These are phyloP conservation scores for Penicillium mononematosum DNA, from an alignment of 495 filamentous ascomycete species.

Conservation along the genomic window DNA sequence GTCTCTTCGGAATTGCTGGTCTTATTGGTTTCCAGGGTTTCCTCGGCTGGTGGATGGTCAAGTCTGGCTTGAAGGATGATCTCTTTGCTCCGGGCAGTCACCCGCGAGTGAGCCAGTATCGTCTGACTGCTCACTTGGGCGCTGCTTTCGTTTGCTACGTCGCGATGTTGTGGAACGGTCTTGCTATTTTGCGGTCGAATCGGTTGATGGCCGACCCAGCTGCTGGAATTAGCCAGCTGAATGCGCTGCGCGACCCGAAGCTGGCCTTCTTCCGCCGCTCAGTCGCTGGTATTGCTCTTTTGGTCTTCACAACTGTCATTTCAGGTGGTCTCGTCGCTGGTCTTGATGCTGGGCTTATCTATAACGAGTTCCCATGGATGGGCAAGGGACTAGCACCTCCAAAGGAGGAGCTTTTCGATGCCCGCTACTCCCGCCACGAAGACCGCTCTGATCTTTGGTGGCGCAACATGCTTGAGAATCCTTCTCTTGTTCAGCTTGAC, in stretches of 20 bases:
- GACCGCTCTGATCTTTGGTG: slow-evolving; percentile 84
- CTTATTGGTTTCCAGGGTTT: slow-evolving; percentile 95
- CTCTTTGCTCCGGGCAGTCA: slow-evolving; percentile 87
- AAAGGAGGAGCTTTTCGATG: slow-evolving; percentile 72
- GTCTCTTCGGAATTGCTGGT: slow-evolving; percentile 77
- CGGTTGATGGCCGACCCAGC: slow-evolving; percentile 63
- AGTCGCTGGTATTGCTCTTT: slow-evolving; percentile 65
- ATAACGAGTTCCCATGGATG: slow-evolving; percentile 98
- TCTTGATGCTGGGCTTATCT: slow-evolving; percentile 92
- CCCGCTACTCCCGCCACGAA: slow-evolving; percentile 77
- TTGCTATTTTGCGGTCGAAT: slow-evolving; percentile 75
- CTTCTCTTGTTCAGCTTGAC: slow-evolving; percentile 88
- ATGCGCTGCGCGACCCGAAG: slow-evolving; percentile 59
- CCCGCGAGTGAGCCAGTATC: slow-evolving; percentile 91
- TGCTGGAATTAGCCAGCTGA: slow-evolving; percentile 52
- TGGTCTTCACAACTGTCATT: slow-evolving; percentile 88
- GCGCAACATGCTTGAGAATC: slow-evolving; percentile 97
- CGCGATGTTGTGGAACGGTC: slow-evolving; percentile 91
- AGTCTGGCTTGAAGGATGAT: slow-evolving; percentile 90
- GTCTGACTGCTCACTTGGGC: slow-evolving; percentile 83
- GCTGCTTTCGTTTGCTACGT: slow-evolving; percentile 88
- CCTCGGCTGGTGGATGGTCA: slow-evolving; percentile 99
- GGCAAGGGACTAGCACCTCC: slow-evolving; percentile 79
- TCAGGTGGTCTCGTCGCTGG: slow-evolving; percentile 93
- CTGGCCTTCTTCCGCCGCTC: slow-evolving; percentile 71